These are phyloP conservation scores for Lentinula aciculospora DNA, from an alignment of 768 basidiomycete species.

Conservation along the genomic window DNA sequence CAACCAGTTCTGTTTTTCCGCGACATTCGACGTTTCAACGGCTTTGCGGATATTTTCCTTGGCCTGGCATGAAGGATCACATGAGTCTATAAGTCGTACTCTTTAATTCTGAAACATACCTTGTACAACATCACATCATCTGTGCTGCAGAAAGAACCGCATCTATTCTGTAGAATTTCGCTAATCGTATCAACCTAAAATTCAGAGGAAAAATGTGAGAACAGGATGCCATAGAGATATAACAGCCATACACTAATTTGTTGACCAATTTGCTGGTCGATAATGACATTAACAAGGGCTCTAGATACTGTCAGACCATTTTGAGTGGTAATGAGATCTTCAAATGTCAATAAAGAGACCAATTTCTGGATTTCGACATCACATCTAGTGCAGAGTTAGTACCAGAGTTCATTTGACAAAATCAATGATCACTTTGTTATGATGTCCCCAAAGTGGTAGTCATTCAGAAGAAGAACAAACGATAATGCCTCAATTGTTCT, in stretches of 20 bases:
- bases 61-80: conserved; percentile 44
- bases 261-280: conserved; percentile 96
- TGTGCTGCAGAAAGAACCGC: conserved; percentile 95
- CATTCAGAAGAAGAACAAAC: conserved; percentile 86
- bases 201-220: conserved; percentile 12
- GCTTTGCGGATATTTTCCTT: conserved; percentile 92
- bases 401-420: not conserved
- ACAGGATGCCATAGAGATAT: conserved; percentile 3
- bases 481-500: conserved; percentile 93
- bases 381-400: conserved; percentile 42
- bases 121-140: conserved; percentile 99
- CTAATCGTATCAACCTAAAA: conserved; percentile 99
- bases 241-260: conserved; percentile 75
- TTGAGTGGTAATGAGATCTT: conserved; percentile 80
- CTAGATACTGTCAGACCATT: conserved; percentile 86
- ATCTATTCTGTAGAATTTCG: conserved; percentile 89
- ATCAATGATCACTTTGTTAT: conserved; percentile 54
- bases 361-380: conserved; percentile 66
- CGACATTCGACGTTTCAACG: conserved; percentile 67
- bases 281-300: conserved; percentile 89
- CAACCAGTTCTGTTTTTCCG: conserved; percentile 74
- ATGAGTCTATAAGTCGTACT: not conserved
- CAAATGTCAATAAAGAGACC: conserved; percentile 70
- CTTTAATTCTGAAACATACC: conserved; percentile 31
- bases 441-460: conserved; percentile 84